Conservation (phyloP, 2,329 filamentous ascomycete genomes). For the Mollisiaceae sp. region DNA sequence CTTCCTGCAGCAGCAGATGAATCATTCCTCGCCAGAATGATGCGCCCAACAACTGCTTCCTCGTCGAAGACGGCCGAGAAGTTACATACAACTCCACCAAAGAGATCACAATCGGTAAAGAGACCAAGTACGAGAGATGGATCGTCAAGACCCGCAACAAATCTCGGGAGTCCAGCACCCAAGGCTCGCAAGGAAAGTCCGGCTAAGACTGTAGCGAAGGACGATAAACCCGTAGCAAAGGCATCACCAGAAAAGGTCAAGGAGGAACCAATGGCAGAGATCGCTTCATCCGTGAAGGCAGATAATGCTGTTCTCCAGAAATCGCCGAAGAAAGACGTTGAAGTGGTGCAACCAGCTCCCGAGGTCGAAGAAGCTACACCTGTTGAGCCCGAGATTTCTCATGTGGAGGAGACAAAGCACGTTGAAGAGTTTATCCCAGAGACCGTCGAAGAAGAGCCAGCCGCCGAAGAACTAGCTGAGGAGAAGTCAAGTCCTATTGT, state of each 20-base stretch:
- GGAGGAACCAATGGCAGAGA: slow-evolving; percentile 17
- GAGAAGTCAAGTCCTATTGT: slow-evolving; percentile 18
- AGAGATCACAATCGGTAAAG: slow-evolving; percentile 36
- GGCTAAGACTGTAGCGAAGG: slow-evolving; percentile 24
- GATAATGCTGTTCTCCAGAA: slow-evolving; percentile 13
- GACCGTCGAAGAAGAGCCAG: slow-evolving; percentile 34
- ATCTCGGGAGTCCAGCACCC: slow-evolving; percentile 25
- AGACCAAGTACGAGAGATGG: slow-evolving; percentile 38
- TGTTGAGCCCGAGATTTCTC: slow-evolving; percentile 17
- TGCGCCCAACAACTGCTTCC: slow-evolving; percentile 74
- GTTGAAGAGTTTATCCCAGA: slow-evolving; percentile 29
- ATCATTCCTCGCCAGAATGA: slow-evolving; percentile 80
- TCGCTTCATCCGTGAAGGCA: slow-evolving; percentile 11
- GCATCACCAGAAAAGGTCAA: slow-evolving; percentile 15
- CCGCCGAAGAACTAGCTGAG: slow-evolving; percentile 25
- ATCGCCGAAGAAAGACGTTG: slow-evolving; percentile 14
- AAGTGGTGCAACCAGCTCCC: slow-evolving; percentile 15
- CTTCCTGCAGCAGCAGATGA: slow-evolving; percentile 64
- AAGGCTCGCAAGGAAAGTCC: slow-evolving; percentile 24
- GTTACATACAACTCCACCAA: slow-evolving; percentile 50
- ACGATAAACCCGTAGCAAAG: slow-evolving; percentile 22
- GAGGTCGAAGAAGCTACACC: slow-evolving; percentile 25
- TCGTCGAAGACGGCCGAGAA: slow-evolving; percentile 72
- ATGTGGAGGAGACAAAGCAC: slow-evolving; percentile 25
- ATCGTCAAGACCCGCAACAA: slow-evolving; percentile 25